These are phyloP conservation scores for Tilletia horrida DNA, from an alignment of 1,284 basidiomycete genomes.

Conservation along the genomic window DNA sequence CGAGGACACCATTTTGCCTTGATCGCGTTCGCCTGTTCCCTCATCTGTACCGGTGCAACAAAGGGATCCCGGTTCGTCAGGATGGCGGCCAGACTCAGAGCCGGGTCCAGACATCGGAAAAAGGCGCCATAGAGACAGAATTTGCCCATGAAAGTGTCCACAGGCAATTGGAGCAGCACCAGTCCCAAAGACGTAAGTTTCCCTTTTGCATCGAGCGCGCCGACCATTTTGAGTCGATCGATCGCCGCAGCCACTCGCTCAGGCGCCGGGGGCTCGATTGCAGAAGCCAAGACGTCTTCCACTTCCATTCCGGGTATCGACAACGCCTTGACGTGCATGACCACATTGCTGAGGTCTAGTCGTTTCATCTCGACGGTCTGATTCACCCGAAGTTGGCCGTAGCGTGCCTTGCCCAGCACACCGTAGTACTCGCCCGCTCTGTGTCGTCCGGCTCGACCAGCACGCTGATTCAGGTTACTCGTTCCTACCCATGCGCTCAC, in stretches of 20 bases:
- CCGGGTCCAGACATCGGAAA: constrained; percentile 87
- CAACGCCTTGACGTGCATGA: constrained; percentile 88
- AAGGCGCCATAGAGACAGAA: constrained; percentile 85
- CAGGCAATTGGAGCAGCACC: constrained; percentile 81
- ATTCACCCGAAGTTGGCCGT: constrained; percentile 69
- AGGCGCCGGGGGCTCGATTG: constrained; percentile 84
- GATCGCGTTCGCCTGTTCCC: constrained; percentile 61
- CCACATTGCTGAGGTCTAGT: constrained; percentile 52
- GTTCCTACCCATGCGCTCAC: constrained; percentile 86
- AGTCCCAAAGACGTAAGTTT: constrained; percentile 82
- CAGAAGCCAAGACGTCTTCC: constrained; percentile 77
- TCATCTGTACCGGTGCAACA: constrained; percentile 66
- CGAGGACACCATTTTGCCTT: constrained; percentile 78
- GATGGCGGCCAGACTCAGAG: constrained; percentile 83
- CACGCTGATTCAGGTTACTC: constrained; percentile 90
- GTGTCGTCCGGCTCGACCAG: constrained; percentile 89
- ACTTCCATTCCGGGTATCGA: constrained; percentile 82
- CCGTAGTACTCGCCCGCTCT: constrained; percentile 87
- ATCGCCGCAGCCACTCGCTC: constrained; percentile 78
- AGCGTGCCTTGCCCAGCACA: constrained; percentile 69
- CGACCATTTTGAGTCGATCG: constrained; percentile 76
- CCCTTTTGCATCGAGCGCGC: constrained; percentile 75
- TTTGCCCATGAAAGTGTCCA: constrained; percentile 85
- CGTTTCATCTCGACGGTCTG: constrained; percentile 96
- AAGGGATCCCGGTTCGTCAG: constrained; percentile 88